Conservation (phyloP, 23 red algal species). For the Agarophyton chilense region DNA sequence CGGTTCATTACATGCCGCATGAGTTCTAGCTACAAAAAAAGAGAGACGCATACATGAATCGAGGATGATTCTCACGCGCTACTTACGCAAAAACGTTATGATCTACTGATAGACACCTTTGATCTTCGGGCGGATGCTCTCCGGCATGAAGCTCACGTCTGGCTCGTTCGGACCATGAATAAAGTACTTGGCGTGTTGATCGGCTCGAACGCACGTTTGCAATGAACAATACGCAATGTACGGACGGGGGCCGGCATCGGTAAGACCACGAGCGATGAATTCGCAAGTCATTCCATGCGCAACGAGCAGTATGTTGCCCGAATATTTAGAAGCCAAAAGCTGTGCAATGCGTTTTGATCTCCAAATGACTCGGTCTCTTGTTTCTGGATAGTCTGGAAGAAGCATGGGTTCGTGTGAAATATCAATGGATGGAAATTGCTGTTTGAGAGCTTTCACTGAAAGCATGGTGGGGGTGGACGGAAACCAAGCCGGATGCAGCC, state of each 20-base stretch:
- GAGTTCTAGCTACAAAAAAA: too few relatives aligned
- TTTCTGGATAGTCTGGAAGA: slow-evolving; percentile 31
- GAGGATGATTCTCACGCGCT: neutral
- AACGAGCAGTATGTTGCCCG: slow-evolving; percentile 32
- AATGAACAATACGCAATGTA: slow-evolving; percentile 57
- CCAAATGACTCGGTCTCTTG: slow-evolving; percentile 26
- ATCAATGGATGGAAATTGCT: slow-evolving; percentile 19
- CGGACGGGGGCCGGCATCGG: slow-evolving; percentile 5
- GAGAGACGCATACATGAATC: neutral
- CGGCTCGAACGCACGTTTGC: slow-evolving; percentile 14
- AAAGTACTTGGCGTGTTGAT: neutral
- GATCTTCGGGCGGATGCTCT: slow-evolving; percentile 16
- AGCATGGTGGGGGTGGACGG: neutral
- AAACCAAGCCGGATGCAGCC: slow-evolving; percentile 35
- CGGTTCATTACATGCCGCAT: neutral
- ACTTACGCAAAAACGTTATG: neutral
- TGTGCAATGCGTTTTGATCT: neutral
- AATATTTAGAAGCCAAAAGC: slow-evolving; percentile 3
- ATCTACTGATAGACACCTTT: slow-evolving; percentile 20
- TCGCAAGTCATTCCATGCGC: slow-evolving; percentile 51
- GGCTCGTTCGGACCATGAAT: slow-evolving; percentile 13
- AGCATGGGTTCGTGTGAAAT: neutral
- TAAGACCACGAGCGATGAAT: slow-evolving; percentile 42
- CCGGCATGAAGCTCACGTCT: slow-evolving; percentile 44
- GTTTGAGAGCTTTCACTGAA: slow-evolving; percentile 1